Evolutionary conservation across 2,329 filamentous ascomycete genomes (phyloP).

Genomic region (Trichoderma semiorbis): DNA sequence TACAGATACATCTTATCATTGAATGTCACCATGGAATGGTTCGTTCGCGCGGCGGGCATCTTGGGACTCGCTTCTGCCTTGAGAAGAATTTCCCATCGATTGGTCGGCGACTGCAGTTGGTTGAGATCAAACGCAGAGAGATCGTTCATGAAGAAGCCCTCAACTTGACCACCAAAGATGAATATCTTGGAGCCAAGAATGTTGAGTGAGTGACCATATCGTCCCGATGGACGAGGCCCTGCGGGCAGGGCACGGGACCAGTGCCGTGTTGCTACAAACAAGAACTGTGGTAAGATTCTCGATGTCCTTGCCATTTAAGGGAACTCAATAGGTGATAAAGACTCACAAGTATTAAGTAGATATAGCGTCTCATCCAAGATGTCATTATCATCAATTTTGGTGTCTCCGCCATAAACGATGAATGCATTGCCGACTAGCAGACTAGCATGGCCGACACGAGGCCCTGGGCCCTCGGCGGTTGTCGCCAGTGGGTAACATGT

Average conservation of each 20-base stretch:
- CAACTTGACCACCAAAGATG: conserved; percentile 95
- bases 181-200: conserved; percentile 96
- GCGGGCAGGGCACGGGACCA: conserved; percentile 93
- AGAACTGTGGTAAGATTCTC: background rate
- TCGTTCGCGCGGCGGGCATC: conserved; percentile 85
- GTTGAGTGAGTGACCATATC: conserved; percentile 94
- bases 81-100: conserved; percentile 92
- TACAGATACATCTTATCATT: conserved; percentile 93
- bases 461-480: conserved; percentile 89
- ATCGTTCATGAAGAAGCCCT: conserved; percentile 98
- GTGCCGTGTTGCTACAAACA: conserved; percentile 78
- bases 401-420: conserved; percentile 97
- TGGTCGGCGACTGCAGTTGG: conserved; percentile 83
- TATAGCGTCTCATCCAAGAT: conserved; percentile 93
- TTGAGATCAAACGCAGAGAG: conserved; percentile 94
- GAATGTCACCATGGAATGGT: conserved; percentile 87
- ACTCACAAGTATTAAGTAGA: conserved; percentile 92
- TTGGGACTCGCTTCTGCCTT: conserved; percentile 51
- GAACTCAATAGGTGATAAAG: conserved; percentile 29
- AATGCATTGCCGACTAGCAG: conserved; percentile 96
- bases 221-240: conserved; percentile 78
- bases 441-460: conserved; percentile 90
- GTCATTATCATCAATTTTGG: conserved; percentile 91
- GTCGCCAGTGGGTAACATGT: conserved; percentile 89
- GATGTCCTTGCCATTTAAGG: background rate